Conservation (phyloP, 257 asterid genomes). For the Cruciata laevipes region DNA sequence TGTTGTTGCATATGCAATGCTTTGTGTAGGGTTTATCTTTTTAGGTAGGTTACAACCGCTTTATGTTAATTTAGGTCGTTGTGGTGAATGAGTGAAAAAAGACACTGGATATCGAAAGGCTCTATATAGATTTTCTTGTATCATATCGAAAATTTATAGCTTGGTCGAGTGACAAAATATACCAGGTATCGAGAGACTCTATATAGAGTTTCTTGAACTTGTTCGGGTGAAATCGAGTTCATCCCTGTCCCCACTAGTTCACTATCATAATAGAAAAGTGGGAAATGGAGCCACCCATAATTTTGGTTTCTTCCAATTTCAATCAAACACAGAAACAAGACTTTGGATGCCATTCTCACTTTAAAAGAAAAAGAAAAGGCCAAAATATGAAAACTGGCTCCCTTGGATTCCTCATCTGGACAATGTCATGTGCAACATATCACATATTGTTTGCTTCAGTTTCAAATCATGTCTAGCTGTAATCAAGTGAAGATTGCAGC, state of each 20-base stretch:
- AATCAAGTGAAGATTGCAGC: background rate
- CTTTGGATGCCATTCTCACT: slow-evolving; percentile 17
- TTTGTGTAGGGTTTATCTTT: background rate
- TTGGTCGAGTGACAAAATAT: no score
- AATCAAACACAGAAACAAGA: background rate
- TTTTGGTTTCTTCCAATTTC: background rate
- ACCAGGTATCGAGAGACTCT: background rate
- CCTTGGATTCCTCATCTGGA: slow-evolving; percentile 18
- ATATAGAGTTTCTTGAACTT: background rate
- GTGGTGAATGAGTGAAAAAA: no score
- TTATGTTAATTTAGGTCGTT: background rate
- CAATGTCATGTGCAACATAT: slow-evolving; percentile 5
- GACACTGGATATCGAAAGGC: background rate
- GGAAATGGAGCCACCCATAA: background rate
- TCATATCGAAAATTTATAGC: no score
- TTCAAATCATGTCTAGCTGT: slow-evolving; percentile 10
- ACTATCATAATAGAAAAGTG: background rate
- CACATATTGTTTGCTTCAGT: background rate
- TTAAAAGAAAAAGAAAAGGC: background rate
- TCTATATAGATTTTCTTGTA: no score
- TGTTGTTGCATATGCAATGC: background rate
- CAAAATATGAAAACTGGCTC: background rate
- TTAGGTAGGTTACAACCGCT: background rate
- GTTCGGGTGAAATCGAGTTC: background rate
- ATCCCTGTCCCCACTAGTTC: background rate